A percentile compares a stretch with the other conserved stretches of the same genome.
These are phyloP conservation scores for Boletus rufocinnamomeus DNA, from an alignment of 768 basidiomycete species.

Conservation along the genomic window DNA sequence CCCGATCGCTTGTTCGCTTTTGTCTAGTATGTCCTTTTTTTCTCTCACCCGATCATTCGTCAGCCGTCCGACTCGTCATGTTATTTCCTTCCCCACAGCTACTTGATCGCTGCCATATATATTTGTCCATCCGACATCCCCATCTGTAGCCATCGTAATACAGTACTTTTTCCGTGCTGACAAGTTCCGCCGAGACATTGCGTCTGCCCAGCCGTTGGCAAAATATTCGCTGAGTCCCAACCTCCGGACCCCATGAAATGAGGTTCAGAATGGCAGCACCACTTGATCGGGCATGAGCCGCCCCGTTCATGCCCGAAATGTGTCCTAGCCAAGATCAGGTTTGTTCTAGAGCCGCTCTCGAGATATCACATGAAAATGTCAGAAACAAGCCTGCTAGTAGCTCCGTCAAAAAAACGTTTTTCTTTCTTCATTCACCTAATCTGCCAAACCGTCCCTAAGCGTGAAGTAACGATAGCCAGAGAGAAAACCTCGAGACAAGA, in stretches of 20 bases:
- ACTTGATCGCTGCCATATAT: conserved; percentile 28
- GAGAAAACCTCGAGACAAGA: conserved; percentile 14
- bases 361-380: conserved; percentile 22
- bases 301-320: conserved; percentile 12
- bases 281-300: conserved; percentile 14
- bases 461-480: neutral
- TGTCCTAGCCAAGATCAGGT: neutral
- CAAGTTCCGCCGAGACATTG: conserved; percentile 27
- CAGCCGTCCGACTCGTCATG: conserved; percentile 17
- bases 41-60: conserved; percentile 24
- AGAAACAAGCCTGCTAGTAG: neutral
- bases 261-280: conserved; percentile 9
- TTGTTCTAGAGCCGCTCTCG: neutral
- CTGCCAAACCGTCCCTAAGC: neutral
- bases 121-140: conserved; percentile 1
- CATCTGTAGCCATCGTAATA: conserved; percentile 25
- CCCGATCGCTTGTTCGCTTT: conserved; percentile 20
- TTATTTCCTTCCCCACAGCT: conserved; percentile 16
- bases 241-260: conserved; percentile 14
- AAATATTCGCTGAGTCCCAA: conserved; percentile 21
- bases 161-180: conserved; percentile 3
- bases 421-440: neutral
- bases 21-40: conserved; percentile 24
- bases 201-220: conserved; percentile 3
- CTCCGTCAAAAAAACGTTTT: conserved; percentile 2